Evolutionary conservation across 2,329 filamentous ascomycete genomes (phyloP), one percentile per base, ranked within the genome.

Genomic region (Arthroderma sp.): DNA sequence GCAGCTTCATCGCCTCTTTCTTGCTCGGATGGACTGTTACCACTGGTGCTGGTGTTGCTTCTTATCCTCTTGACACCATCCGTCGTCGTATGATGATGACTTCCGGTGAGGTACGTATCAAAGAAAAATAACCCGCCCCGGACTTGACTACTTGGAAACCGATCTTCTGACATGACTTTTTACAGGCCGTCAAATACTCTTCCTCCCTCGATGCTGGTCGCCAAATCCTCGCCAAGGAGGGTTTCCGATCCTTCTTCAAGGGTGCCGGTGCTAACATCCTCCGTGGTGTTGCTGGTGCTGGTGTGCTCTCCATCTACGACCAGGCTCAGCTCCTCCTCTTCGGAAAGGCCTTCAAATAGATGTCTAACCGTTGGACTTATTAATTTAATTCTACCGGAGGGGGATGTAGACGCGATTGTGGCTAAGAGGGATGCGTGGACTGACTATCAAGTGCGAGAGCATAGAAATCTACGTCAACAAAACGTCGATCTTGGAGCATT

Each of bases 21-120:
- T 66, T 79, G 68, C 91, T 98, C 73, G 91, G 91, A 69, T 98
- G 91, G 91, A 76, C 78, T 73, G 91, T 98, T 80, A 98, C 91
- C 77, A 98, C 91, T 70, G 91, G 84, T 93, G 91, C 91, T 73
- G 91, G 91, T 94, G 94, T 98, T 72, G 91, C 91, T 75, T 96
- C 91, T 66, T 98, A 98, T 80, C 91, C 91, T 77, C 87, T 98
- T 68, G 91, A 98, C 75, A 98, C 91, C 68, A 87, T 98, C 78
- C 91, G 91, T 81, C 88, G 91, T 82, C 91, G 91, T 77, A 98
- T 98, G 91, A 98, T 98, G 91, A 98, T 98, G 91, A 98, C 91
- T 64, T 82, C 78, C 58, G 78, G 78, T 71, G 78, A 82, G 71
- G 73, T 76, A 65, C 60, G 71, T 69, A 56, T 53, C 43, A 1